Percentiles rank a stretch among this genome's conserved stretches.
Evolutionary conservation across 495 filamentous ascomycete genomes (phyloP).

Genomic region (Penicillium salamii): DNA sequence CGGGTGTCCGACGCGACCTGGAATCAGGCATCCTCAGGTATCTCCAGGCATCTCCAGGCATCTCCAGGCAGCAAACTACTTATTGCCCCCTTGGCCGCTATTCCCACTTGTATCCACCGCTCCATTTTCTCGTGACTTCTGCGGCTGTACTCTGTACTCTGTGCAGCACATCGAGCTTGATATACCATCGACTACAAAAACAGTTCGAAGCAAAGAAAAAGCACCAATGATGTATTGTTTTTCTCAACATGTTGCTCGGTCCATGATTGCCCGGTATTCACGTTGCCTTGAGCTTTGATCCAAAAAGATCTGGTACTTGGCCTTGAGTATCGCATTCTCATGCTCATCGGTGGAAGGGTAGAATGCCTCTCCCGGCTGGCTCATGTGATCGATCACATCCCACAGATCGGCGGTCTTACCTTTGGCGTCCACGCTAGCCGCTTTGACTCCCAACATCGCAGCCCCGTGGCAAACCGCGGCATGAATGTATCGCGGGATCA

Average conservation of each 20-base stretch:
- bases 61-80: too few relatives aligned
- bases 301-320: slow-evolving; percentile 77
- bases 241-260: slow-evolving; percentile 28
- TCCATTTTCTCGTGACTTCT: too few relatives aligned
- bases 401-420: slow-evolving; percentile 84
- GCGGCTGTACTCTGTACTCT: too few relatives aligned
- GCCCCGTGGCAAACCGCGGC: slow-evolving; percentile 94
- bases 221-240: too few relatives aligned
- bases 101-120: too few relatives aligned
- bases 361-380: slow-evolving; percentile 80
- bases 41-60: too few relatives aligned
- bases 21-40: too few relatives aligned
- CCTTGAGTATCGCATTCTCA: slow-evolving; percentile 74
- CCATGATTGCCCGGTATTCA: slow-evolving; percentile 59
- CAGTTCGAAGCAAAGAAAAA: too few relatives aligned
- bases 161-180: too few relatives aligned
- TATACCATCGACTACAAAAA: too few relatives aligned
- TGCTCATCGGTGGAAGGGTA: slow-evolving; percentile 62
- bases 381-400: slow-evolving; percentile 96
- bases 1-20: too few relatives aligned
- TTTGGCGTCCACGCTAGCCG: slow-evolving; percentile 68
- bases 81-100: too few relatives aligned
- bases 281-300: slow-evolving; percentile 62
- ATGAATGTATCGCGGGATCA: slow-evolving; percentile 87
- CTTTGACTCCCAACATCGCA: slow-evolving; percentile 94